Conservation (phyloP, 169 alveolate genomes). For the Plasmodium chabaudi region DNA sequence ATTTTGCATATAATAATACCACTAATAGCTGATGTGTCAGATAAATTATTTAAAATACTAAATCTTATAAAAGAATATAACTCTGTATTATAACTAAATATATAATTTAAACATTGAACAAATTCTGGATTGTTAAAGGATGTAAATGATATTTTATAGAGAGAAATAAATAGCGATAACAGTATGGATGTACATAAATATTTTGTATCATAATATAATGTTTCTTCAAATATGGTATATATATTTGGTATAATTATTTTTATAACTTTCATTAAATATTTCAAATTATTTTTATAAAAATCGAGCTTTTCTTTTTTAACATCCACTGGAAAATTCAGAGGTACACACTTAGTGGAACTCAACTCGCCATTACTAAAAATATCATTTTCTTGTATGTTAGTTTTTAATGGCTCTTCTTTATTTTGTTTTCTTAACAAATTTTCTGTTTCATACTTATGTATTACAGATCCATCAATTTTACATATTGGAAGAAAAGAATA, state of each 20-base stretch:
- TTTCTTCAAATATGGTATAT: slow-evolving; percentile 29
- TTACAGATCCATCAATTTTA: slow-evolving; percentile 33
- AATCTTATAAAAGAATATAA: slow-evolving; percentile 34
- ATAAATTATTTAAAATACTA: slow-evolving; percentile 31
- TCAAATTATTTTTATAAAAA: slow-evolving; percentile 55
- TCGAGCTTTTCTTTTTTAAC: slow-evolving; percentile 56
- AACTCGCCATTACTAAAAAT: neutral
- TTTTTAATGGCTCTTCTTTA: neutral
- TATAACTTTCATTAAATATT: slow-evolving; percentile 31
- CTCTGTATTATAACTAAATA: slow-evolving; percentile 38
- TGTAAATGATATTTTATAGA: slow-evolving; percentile 44
- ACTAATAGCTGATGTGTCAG: slow-evolving; percentile 67
- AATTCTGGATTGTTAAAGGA: slow-evolving; percentile 9
- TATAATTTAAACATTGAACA: slow-evolving; percentile 28
- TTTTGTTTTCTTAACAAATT: slow-evolving; percentile 2
- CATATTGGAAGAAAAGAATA: slow-evolving; percentile 74
- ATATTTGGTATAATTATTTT: slow-evolving; percentile 69
- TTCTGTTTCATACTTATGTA: slow-evolving; percentile 45
- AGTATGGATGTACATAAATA: slow-evolving; percentile 57
- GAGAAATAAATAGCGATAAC: slow-evolving; percentile 53
- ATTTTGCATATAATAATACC: slow-evolving; percentile 62
- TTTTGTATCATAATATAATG: slow-evolving; percentile 64
- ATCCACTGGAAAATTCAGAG: slow-evolving; percentile 48
- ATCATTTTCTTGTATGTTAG: neutral
- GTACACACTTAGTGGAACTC: neutral